Evolutionary conservation across 1,284 basidiomycete genomes (phyloP), one percentile per base, ranked within the genome.

Genomic region (Ganoderma boninense): DNA sequence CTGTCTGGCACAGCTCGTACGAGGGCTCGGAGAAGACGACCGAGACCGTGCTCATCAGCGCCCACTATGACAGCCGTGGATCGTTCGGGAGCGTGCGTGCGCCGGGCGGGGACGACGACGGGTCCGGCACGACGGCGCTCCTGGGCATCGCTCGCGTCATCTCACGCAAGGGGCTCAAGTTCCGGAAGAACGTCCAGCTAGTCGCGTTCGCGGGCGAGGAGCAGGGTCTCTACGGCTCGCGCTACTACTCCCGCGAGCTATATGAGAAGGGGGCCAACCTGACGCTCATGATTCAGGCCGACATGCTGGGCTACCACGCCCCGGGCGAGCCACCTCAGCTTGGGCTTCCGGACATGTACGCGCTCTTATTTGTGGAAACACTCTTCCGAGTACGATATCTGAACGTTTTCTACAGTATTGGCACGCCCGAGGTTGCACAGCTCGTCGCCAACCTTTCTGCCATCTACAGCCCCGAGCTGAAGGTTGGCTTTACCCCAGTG

Each of bases 41-140:
- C 57, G 83, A 87, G 72, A 92, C 85, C 46, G 88, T 94, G 35
- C 84, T 97, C 62, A 83, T 96, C 63, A 92, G 92, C 68, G 94
- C 90, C 1, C 95, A 96, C 80, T 96, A 95, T 78, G 95, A 97
- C 79, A 94, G 92, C 63, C 90, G 95, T 43, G 95, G 95, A 14
- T 92, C 92, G 1, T 97, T 95, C 79, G 95, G 95, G 14, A 89
- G 83, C 69, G 85, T 86, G 10, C 87, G 91, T 32, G 93, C 93
- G 6, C 94, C 94, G 1, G 90, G 89, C 5, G 89, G 87, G 20
- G 90, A 97, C 76, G 95, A 96, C 76, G 94, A 96, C 78, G 95
- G 92, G 18, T 92, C 91, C 2, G 93, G 93, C n/a, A 90, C 89
- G 4, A 87, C 87, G 7, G 90, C 92, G 13, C 79, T 97, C 29